phyloP scores from a whole-genome alignment of 495 filamentous ascomycete genomes.

The Trichocladium uniseriatum region DNA sequence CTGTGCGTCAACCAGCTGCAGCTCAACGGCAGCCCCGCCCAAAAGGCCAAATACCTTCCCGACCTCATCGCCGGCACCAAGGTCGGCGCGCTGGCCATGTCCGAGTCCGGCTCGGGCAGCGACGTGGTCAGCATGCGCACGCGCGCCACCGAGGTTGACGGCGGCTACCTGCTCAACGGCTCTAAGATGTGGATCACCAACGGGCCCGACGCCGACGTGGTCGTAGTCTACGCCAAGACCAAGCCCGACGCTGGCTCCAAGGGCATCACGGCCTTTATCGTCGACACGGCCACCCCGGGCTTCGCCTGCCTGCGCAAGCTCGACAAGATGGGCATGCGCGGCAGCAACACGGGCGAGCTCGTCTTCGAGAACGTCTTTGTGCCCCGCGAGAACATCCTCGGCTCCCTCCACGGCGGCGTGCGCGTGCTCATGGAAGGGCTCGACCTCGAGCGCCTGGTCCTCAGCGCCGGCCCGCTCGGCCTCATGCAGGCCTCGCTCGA shows the following conservation, averaged over 20 bases:
- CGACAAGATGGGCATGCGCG: slow-evolving; percentile 97
- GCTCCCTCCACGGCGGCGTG: slow-evolving; percentile 71
- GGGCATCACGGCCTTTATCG: slow-evolving; percentile 91
- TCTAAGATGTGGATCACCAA: slow-evolving; percentile 99
- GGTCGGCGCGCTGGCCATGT: slow-evolving; percentile 91
- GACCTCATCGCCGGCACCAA: slow-evolving; percentile 72
- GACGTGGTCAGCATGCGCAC: slow-evolving; percentile 97
- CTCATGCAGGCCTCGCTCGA: slow-evolving; percentile 93
- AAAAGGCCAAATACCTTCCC: slow-evolving; percentile 74
- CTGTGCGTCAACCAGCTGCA: slow-evolving; percentile 95
- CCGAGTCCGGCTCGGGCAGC: slow-evolving; percentile 79
- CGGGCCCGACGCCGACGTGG: slow-evolving; percentile 80
- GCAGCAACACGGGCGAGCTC: slow-evolving; percentile 91
- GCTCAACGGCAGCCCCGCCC: slow-evolving; percentile 70
- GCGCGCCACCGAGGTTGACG: slow-evolving; percentile 66
- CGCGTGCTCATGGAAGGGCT: slow-evolving; percentile 92
- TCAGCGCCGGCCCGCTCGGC: slow-evolving; percentile 84
- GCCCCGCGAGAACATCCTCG: slow-evolving; percentile 70
- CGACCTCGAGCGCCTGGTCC: slow-evolving; percentile 86
- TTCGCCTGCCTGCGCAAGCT: slow-evolving; percentile 87
- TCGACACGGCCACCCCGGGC: slow-evolving; percentile 56
- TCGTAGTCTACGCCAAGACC: slow-evolving; percentile 95
- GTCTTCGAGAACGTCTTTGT: slow-evolving; percentile 91
- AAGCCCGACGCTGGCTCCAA: slow-evolving; percentile 70
- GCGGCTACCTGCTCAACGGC: slow-evolving; percentile 78